Evolutionary conservation across 495 filamentous ascomycete species (phyloP), one percentile per base, ranked within the genome.

Genomic region (Astrothelium subdiscretum): DNA sequence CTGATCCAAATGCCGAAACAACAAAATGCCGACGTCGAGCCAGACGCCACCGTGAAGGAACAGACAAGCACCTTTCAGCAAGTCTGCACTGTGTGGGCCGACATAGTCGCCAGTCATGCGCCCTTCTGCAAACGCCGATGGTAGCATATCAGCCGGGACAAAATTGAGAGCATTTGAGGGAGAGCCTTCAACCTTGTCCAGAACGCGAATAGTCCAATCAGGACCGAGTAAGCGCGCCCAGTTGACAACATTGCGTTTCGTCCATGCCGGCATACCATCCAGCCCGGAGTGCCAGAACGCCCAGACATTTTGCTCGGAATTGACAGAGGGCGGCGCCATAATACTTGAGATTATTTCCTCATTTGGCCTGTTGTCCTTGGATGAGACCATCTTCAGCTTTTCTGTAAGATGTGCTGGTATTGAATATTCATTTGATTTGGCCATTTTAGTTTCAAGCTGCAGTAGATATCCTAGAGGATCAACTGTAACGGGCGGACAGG

Each of bases 231-330:
- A 32, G 22, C 68, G 66, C 10, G 65, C 62, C 68, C 68, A 70
- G 59, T 64, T 58, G 2, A 63, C 57, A 31, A 70, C 58, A 61
- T 76, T 77, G 6, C 72, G 67, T 32, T 71, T 70, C 43, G 69
- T 67, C 74, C 74, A 78, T 0, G 69, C 59, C 4, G 69, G 73
- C 69, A 77, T 73, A 15, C 63, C 26, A 13, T 32, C 31, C 32
- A 73, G 68, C 0, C 75, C 76, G 1, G 67, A 59, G 59, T 77
- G 69, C 76, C 76, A 78, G 64, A 68, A 78, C 2, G 73, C 68
- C 76, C 76, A 78, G 32, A 78, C 64, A 62, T 78, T 78, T 63
- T 74, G 76, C 43, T 77, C 75, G 22, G 69, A 72, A 12, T 66
- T 72, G 40, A 75, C 62, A 15, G 71, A 69, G 5, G 43, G 43